Evolutionary conservation across 768 basidiomycete species (phyloP).

Genomic region (Lactifluus hygrophoroides): DNA sequence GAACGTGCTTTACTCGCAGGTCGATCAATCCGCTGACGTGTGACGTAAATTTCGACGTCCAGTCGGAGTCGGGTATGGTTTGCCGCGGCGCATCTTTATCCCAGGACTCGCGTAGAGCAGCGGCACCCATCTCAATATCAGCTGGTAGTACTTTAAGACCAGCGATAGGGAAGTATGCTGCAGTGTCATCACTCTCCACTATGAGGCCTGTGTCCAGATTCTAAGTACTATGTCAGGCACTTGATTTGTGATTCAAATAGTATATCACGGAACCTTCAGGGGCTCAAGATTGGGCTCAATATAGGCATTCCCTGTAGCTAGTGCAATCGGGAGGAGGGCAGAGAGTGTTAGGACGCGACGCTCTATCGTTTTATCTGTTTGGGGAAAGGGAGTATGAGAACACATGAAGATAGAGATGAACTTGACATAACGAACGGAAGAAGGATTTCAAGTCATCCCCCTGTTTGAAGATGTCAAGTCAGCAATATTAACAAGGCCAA

Average conservation of each 20-base stretch:
- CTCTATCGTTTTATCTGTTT: constrained; percentile 41
- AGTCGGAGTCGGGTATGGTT: constrained; percentile 32
- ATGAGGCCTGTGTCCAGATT: constrained; percentile 43
- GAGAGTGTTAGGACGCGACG: constrained; percentile 35
- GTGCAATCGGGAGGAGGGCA: constrained; percentile 36
- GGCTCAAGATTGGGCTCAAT: constrained; percentile 38
- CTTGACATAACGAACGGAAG: constrained; percentile 41
- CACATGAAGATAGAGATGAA: no score
- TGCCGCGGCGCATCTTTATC: constrained; percentile 27
- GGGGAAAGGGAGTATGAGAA: background rate
- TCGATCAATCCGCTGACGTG: constrained; percentile 35
- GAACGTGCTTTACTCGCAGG: constrained; percentile 39
- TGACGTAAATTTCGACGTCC: constrained; percentile 31
- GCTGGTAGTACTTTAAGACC: constrained; percentile 13
- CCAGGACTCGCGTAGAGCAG: constrained; percentile 26
- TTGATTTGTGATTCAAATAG: no score
- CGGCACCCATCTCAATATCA: constrained; percentile 25
- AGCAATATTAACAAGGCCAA: accelerated
- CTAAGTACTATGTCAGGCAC: constrained; percentile 24
- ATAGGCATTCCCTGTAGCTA: constrained; percentile 41
- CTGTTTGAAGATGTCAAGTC: constrained; percentile 26
- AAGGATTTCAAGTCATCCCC: constrained; percentile 58
- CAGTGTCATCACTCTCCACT: constrained; percentile 34
- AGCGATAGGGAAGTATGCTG: constrained; percentile 29
- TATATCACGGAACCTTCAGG: constrained; percentile 41